Evolutionary conservation across 768 basidiomycete species (phyloP), one percentile per base, ranked within the genome.

Genomic region (Tylopilus subfusipes): DNA sequence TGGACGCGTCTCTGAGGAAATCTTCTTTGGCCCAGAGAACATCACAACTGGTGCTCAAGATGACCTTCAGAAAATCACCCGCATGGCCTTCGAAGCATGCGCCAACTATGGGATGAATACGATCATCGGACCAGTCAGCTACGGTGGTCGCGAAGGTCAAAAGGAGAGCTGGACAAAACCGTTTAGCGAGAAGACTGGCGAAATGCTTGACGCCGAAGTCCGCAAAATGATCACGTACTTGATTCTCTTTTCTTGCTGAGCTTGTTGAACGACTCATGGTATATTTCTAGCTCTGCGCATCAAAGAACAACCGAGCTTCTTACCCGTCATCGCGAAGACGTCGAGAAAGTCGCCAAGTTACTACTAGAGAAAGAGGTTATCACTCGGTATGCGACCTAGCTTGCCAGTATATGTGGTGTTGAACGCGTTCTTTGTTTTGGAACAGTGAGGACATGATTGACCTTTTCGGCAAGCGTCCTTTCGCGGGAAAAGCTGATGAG

Each of bases 31-130:
- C 19, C 55, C 68, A 6, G 88, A 87, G 65, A 91, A 93, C 62
- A 95, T 99, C 70, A 99, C 97, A 2, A 95, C 96, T 4, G 97
- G 97, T 57, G 97, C 97, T 4, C 94, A 98, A 73, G 97, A 99
- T 64, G 97, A 99, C 68, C 76, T 99, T 40, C 93, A 95, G 73
- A 98, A 98, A 76, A 96, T 99, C 57, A 98, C 97, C 4, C 83
- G 88, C 55, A 95, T 98, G 89, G 97, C 97, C 16, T 97, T 95
- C 59, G 94, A 98, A 72, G 90, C 88, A 4, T 93, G 90, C 58
- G 90, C 91, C 9, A 93, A 93, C 71, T 97, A 97, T 73, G 97
- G 97, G 55, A 98, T 99, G 96, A 96, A 94, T 73, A 78, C 83
- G 47, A 82, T 84, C 50, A 92, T 99, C 58, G 97, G 97, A 2